Percentiles rank a stretch among this genome's conserved stretches.
Conservation (phyloP, 1,139 yeast species). For the Pneumocystis carinii region DNA sequence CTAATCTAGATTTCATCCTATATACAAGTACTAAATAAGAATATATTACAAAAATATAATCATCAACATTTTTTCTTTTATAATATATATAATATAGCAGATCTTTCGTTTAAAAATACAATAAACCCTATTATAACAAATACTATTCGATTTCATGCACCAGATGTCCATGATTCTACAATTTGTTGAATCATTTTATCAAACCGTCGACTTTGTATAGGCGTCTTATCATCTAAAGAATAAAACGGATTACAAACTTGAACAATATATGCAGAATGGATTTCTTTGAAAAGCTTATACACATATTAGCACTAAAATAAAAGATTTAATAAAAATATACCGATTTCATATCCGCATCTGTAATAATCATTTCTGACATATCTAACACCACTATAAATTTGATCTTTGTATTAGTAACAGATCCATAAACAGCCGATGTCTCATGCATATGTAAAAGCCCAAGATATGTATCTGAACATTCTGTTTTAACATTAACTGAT, state of each 20-base stretch:
- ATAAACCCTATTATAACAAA: not conserved
- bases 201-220: not conserved
- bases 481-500: not conserved
- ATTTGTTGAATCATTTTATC: constrained; percentile 1
- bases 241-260: not conserved
- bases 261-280: not conserved
- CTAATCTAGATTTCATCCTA: not conserved
- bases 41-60: not conserved
- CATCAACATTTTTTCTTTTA: not conserved
- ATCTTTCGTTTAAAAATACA: not conserved
- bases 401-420: not conserved
- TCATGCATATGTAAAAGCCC: not conserved
- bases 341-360: not conserved
- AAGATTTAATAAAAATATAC: not conserved
- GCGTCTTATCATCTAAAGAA: not conserved
- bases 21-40: not conserved
- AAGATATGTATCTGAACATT: not conserved
- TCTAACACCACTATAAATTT: not conserved
- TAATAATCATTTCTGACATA: not conserved
- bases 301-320: not conserved
- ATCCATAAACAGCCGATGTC: not conserved
- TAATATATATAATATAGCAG: too few relatives aligned
- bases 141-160: not conserved
- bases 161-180: not conserved
- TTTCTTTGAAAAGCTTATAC: not conserved